Evolutionary conservation across 495 filamentous ascomycete genomes (phyloP).

Genomic region (Corynascus novoguineensis): DNA sequence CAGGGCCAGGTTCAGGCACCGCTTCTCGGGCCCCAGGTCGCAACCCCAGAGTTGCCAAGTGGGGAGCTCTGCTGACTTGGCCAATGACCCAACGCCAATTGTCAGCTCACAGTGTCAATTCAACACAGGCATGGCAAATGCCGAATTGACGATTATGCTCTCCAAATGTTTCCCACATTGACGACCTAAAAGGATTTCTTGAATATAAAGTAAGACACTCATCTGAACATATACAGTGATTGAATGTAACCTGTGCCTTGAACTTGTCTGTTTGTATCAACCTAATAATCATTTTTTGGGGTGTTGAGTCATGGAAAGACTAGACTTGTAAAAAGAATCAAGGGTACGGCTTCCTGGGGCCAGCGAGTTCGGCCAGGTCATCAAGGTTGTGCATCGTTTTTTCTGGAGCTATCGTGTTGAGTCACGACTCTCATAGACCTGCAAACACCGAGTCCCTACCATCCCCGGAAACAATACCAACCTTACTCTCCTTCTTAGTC

Average conservation of each 20-base stretch:
- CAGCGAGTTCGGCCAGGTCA: background rate
- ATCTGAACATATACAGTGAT: too few species aligned
- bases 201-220: too few species aligned
- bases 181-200: too few species aligned
- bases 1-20: background rate
- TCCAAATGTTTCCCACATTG: too few species aligned
- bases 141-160: too few species aligned
- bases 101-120: constrained; percentile 8
- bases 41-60: constrained; percentile 4
- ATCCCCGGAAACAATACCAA: background rate
- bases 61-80: too few species aligned
- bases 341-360: background rate
- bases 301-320: background rate
- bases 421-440: constrained; percentile 1
- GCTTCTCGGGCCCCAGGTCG: background rate
- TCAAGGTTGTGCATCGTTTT: constrained; percentile 11
- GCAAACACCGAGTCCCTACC: constrained; percentile 5
- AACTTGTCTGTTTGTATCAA: background rate
- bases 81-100: constrained; percentile 10
- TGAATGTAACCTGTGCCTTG: too few species aligned
- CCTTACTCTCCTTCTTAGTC: background rate
- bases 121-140: background rate
- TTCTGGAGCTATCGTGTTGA: constrained; percentile 4
- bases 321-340: constrained; percentile 1
- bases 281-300: too few species aligned